Conservation (phyloP, 371 early-diverging fungal species). For the Mucor racemosus region DNA sequence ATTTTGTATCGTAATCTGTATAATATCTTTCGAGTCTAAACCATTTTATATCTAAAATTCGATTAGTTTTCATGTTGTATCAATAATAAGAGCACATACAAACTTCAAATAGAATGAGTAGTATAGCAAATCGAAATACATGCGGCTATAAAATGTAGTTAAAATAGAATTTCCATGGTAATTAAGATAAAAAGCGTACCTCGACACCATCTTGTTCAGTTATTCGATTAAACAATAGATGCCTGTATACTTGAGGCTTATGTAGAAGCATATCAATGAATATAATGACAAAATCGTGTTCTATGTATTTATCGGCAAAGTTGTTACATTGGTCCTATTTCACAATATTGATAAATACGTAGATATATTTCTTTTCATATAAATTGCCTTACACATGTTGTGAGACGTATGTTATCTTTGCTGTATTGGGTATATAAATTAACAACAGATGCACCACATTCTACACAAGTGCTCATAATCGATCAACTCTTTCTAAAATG, state of each 20-base stretch:
- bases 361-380: background rate
- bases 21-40: conserved; percentile 79
- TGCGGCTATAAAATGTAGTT: conserved; percentile 50
- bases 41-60: conserved; percentile 81
- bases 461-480: conserved; percentile 71
- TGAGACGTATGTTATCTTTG: conserved; percentile 87
- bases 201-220: conserved; percentile 54
- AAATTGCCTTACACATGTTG: conserved; percentile 74
- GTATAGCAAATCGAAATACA: conserved; percentile 58
- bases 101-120: conserved; percentile 15
- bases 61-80: background rate
- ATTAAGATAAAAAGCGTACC: conserved; percentile 29
- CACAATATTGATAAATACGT: background rate
- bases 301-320: conserved; percentile 95
- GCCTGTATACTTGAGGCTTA: conserved; percentile 91
- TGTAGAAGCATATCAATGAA: conserved; percentile 95
- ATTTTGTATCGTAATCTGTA: conserved; percentile 52
- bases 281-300: conserved; percentile 87
- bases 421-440: conserved; percentile 89
- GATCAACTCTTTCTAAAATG: background rate
- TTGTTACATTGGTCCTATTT: conserved; percentile 71
- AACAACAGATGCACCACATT: conserved; percentile 81
- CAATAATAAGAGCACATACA: conserved; percentile 30
- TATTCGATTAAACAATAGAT: conserved; percentile 83
- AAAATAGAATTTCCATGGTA: too few relatives aligned